phyloP scores from a whole-genome alignment of 225 moss, liverwort and hornwort genomes.

The Lunularia cruciata region DNA sequence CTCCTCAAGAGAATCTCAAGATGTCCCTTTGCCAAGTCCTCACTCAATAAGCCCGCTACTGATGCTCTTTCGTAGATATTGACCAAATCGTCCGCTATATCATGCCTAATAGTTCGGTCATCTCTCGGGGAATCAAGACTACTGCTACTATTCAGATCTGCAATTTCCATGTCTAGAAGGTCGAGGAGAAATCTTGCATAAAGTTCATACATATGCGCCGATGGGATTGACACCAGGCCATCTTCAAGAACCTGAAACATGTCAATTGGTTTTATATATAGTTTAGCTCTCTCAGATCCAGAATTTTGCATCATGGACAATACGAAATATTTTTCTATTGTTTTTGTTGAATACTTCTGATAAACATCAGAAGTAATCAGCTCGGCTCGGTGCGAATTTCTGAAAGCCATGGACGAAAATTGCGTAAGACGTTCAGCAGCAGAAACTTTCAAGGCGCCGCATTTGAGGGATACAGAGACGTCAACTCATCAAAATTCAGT shows the following conservation, averaged over 20 bases:
- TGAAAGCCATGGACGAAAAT: too few relatives aligned
- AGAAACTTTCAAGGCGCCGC: too few relatives aligned
- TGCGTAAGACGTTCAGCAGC: too few relatives aligned
- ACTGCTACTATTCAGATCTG: conserved; percentile 23
- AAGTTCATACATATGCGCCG: conserved; percentile 77
- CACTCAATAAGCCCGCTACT: conserved; percentile 57
- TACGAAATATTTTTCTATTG: too few relatives aligned
- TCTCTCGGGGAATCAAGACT: conserved; percentile 12
- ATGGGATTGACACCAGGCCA: conserved; percentile 59
- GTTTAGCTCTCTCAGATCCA: too few relatives aligned
- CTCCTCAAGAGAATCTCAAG: conserved; percentile 57
- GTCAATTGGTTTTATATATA: too few relatives aligned
- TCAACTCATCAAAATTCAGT: too few relatives aligned
- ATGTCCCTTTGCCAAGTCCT: conserved; percentile 63
- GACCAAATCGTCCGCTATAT: conserved; percentile 52
- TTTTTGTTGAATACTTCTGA: too few relatives aligned
- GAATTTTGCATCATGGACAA: too few relatives aligned
- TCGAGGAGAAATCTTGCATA: conserved; percentile 61
- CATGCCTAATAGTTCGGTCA: conserved; percentile 25
- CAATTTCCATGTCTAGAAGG: conserved; percentile 53
- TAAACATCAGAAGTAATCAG: too few relatives aligned
- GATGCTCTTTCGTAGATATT: conserved; percentile 56
- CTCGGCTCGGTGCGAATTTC: too few relatives aligned
- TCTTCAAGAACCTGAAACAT: conserved; percentile 72
- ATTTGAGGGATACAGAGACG: too few relatives aligned